Percentiles rank a stretch among this genome's conserved stretches.
phyloP scores from a whole-genome alignment of 164 flowering plant genomes.

The Vitis rupestris region DNA sequence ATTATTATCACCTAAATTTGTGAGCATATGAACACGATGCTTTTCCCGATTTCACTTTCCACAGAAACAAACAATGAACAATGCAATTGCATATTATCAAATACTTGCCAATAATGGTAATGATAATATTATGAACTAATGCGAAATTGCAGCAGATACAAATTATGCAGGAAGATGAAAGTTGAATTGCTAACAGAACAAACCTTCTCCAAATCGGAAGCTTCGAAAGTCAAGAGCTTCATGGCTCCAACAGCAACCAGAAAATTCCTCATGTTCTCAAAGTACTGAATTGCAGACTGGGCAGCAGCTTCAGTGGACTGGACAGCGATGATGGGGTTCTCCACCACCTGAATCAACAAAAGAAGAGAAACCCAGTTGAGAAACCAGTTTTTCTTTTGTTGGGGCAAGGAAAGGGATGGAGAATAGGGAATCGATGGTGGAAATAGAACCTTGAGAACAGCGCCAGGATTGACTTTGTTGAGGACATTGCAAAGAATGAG shows the following conservation, averaged over 20 bases:
- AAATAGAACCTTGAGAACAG: constrained; percentile 64
- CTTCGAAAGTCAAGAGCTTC: constrained; percentile 83
- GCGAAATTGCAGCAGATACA: too few relatives aligned
- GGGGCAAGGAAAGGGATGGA: background rate
- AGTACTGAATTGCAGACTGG: constrained; percentile 84
- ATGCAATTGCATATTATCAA: too few relatives aligned
- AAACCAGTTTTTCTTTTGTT: too few relatives aligned
- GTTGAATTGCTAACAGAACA: background rate
- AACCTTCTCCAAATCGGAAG: constrained; percentile 90
- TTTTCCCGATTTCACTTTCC: too few relatives aligned
- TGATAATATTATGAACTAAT: too few relatives aligned
- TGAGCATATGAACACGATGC: too few relatives aligned
- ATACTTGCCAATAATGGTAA: too few relatives aligned
- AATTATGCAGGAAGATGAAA: background rate
- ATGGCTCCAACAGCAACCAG: constrained; percentile 71
- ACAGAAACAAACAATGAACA: too few relatives aligned
- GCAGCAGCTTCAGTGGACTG: constrained; percentile 75
- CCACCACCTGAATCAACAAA: constrained; percentile 62
- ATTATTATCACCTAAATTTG: too few relatives aligned
- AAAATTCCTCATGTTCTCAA: constrained; percentile 90
- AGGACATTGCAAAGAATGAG: constrained; percentile 89
- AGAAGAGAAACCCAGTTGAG: too few relatives aligned
- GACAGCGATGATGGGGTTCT: constrained; percentile 52
- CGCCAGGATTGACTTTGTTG: constrained; percentile 88
- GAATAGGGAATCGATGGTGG: background rate